Evolutionary conservation across 2,329 filamentous ascomycete species (phyloP), one percentile per base, ranked within the genome.

Genomic region (Neofusicoccum laricinum): DNA sequence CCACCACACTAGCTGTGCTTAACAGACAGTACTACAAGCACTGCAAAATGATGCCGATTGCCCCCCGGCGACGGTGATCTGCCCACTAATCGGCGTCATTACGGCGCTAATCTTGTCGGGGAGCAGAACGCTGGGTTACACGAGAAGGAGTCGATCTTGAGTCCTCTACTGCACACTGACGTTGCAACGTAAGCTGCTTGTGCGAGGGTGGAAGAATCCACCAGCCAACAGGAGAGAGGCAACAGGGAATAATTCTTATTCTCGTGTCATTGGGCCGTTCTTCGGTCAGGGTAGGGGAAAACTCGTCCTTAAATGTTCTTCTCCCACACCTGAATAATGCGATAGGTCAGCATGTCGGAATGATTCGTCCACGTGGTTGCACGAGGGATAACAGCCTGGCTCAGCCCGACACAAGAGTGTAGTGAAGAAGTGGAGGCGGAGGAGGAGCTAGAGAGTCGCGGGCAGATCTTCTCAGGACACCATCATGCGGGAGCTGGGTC

Each of bases 281-380:
- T 17, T 32, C 25, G 25, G 25, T 30, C 25, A 30, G 7, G 5
- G 5, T 5, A 30, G 25, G 25, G 25, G 25, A 6, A 30, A 30
- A 30, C 25, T 30, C 25, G 25, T 30, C 25, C 25, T 30, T 30
- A 30, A 12, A 15, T 36, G 36, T 34, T 46, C 30, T 46, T 59
- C 38, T 12, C 15, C 40, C 25, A 4, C 4, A 30, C 55, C 15
- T 32, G 53, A 36, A 34, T 34, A 59, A 59, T 59, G 55, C 55
- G 55, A 59, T 59, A 59, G 41, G 30, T 59, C 55, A 36, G 6
- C 41, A 46, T 17, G 8, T 14, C 17, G 15, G 46, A 8, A 8
- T 17, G 6, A 59, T 59, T 59, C 55, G 55, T 59, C 55, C 55
- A 59, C 55, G 55, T 59, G 55, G 55, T 45, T 19, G 15, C 4